Evolutionary conservation across 2,329 filamentous ascomycete species (phyloP).

Genomic region (Pseudogymnoascus sp.): DNA sequence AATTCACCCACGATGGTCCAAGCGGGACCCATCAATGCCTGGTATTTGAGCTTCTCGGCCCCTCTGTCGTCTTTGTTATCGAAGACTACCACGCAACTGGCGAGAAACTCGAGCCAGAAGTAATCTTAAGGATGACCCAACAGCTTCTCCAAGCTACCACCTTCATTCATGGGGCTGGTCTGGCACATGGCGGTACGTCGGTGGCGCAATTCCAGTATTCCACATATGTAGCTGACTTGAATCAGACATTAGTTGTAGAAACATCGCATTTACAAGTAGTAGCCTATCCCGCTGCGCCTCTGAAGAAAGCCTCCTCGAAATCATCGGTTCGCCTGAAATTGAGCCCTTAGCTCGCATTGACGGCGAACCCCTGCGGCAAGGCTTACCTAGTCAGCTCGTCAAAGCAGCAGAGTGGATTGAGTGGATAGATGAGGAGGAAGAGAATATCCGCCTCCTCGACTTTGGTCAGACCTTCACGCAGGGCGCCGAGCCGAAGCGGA

Average conservation of each 20-base stretch:
- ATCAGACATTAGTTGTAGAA: constrained; percentile 24
- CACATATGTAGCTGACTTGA: background rate
- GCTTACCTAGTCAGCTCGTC: constrained; percentile 17
- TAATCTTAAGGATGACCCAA: constrained; percentile 22
- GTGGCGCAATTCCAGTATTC: constrained; percentile 11
- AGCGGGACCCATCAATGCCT: constrained; percentile 30
- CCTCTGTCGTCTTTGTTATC: constrained; percentile 21
- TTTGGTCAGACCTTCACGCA: constrained; percentile 19
- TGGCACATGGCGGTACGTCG: constrained; percentile 24
- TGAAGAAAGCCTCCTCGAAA: constrained; percentile 13
- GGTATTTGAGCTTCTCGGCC: constrained; percentile 28
- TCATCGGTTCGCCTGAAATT: constrained; percentile 11
- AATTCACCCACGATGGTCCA: constrained; percentile 26
- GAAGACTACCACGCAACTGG: constrained; percentile 16
- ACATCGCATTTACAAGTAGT: constrained; percentile 22
- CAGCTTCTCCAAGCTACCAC: constrained; percentile 23
- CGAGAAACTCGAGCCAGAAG: constrained; percentile 20
- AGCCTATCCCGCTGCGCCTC: constrained; percentile 11
- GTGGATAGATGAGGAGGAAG: constrained; percentile 22
- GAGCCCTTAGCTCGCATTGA: constrained; percentile 8
- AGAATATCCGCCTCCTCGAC: constrained; percentile 23
- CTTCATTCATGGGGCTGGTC: constrained; percentile 23
- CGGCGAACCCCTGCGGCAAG: constrained; percentile 7
- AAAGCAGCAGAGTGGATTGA: constrained; percentile 14
- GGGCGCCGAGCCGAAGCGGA: constrained; percentile 11